These are phyloP conservation scores for Graphiopsis chlorocephala DNA, from an alignment of 2,329 filamentous ascomycete genomes.

Conservation along the genomic window DNA sequence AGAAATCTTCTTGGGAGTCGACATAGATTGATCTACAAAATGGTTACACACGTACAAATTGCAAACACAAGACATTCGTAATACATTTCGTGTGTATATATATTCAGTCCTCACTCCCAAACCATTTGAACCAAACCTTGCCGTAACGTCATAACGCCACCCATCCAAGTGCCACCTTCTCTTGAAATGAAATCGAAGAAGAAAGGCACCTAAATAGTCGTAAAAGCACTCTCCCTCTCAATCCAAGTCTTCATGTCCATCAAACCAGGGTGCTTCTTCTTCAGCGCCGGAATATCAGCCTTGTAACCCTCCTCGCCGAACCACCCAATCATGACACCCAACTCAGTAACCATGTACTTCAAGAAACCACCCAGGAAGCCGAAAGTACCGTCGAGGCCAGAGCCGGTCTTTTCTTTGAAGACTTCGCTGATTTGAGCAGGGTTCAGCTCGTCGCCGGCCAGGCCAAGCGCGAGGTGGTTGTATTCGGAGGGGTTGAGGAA, in stretches of 20 bases:
- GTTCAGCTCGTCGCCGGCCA: constrained; percentile 55
- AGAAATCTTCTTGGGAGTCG: not conserved
- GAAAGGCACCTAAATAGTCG: constrained; percentile 13
- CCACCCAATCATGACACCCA: constrained; percentile 41
- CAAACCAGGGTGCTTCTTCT: constrained; percentile 45
- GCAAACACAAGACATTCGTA: not conserved
- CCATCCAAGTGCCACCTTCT: not conserved
- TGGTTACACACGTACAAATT: no score
- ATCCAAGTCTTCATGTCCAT: constrained; percentile 35
- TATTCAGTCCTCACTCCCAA: not conserved
- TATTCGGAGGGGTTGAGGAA: constrained; percentile 47
- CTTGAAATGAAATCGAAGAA: not conserved
- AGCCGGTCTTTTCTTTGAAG: constrained; percentile 48
- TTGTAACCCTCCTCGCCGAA: constrained; percentile 51
- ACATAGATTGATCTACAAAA: not conserved
- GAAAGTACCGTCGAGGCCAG: constrained; percentile 44
- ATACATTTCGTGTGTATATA: constrained; percentile 1
- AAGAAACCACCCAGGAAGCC: constrained; percentile 42
- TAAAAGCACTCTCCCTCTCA: constrained; percentile 30
- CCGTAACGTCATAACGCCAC: not conserved
- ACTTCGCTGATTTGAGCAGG: constrained; percentile 46
- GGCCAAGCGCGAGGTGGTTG: constrained; percentile 46
- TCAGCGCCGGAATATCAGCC: constrained; percentile 46
- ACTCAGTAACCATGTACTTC: constrained; percentile 42
- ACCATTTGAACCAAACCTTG: not conserved